Evolutionary conservation across 768 basidiomycete species (phyloP).

Genomic region (Hypholoma fasciculare): DNA sequence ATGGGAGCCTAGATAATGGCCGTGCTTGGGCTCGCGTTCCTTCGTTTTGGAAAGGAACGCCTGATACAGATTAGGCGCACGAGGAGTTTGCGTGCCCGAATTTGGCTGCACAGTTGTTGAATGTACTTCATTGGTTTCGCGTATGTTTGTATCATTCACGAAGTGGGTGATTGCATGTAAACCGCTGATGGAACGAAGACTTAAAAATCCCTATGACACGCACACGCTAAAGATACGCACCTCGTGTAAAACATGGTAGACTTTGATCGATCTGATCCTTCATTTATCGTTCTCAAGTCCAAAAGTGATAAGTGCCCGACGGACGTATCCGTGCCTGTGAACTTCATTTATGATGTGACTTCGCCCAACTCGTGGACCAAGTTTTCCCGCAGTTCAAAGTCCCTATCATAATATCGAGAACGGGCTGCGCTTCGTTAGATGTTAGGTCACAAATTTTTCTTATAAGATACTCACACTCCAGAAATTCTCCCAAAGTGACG

Average conservation of each 20-base stretch:
- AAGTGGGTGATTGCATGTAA: slow-evolving; percentile 38
- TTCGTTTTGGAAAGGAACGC: slow-evolving; percentile 26
- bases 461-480: slow-evolving; percentile 23
- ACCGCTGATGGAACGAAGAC: slow-evolving; percentile 20
- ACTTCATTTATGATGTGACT: slow-evolving; percentile 33
- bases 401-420: slow-evolving; percentile 26
- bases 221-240: slow-evolving; percentile 16
- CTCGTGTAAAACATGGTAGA: slow-evolving; percentile 35
- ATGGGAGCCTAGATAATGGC: slow-evolving; percentile 44
- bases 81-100: background rate
- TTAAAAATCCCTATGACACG: background rate
- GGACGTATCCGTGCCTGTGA: slow-evolving; percentile 41
- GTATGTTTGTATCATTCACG: slow-evolving; percentile 31
- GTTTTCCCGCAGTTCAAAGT: slow-evolving; percentile 22
- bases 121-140: slow-evolving; percentile 19
- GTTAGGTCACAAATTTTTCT: background rate
- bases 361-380: slow-evolving; percentile 32
- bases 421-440: slow-evolving; percentile 24
- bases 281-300: slow-evolving; percentile 38
- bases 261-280: slow-evolving; percentile 38
- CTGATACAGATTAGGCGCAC: slow-evolving; percentile 25
- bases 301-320: slow-evolving; percentile 41
- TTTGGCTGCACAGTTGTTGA: slow-evolving; percentile 1
- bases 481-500: slow-evolving; percentile 27
- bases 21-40: slow-evolving; percentile 37